A percentile compares a stretch with the other conserved stretches of the same genome.
Conservation (phyloP, 202 grass and related monocot species). For the Carex arenaria region DNA sequence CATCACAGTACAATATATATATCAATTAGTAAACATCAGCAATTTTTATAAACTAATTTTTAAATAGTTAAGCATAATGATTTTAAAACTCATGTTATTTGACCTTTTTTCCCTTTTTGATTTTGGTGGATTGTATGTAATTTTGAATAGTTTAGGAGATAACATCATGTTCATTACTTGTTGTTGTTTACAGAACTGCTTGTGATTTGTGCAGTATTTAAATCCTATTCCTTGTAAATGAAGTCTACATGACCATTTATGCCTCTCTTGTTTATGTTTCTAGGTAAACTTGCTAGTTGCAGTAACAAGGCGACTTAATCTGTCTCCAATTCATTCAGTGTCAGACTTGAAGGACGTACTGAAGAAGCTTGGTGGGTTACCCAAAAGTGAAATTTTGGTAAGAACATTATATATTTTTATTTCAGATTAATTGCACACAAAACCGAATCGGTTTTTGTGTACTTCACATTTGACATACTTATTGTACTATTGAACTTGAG, state of each 20-base stretch:
- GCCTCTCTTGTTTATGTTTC: neutral
- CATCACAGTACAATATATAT: neutral
- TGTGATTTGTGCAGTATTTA: neutral
- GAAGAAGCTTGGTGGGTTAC: neutral
- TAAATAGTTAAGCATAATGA: neutral
- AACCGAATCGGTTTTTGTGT: neutral
- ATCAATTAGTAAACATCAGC: neutral
- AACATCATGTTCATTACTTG: neutral
- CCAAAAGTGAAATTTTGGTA: conserved; percentile 14
- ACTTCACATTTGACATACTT: neutral
- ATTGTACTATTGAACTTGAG: neutral
- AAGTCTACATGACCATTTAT: neutral
- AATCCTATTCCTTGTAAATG: neutral
- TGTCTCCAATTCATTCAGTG: neutral
- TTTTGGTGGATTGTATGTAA: neutral
- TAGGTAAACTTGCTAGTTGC: conserved; percentile 9
- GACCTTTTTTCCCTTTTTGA: neutral
- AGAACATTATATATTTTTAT: neutral
- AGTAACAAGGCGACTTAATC: neutral
- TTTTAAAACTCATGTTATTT: neutral
- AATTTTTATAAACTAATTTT: neutral
- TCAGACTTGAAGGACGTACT: conserved; percentile 14
- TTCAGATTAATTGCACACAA: neutral
- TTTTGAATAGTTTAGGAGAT: neutral
- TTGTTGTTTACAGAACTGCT: neutral